Base-by-base conservation (phyloP, 768 basidiomycete species). In the Butyriboletus loyo region DNA sequence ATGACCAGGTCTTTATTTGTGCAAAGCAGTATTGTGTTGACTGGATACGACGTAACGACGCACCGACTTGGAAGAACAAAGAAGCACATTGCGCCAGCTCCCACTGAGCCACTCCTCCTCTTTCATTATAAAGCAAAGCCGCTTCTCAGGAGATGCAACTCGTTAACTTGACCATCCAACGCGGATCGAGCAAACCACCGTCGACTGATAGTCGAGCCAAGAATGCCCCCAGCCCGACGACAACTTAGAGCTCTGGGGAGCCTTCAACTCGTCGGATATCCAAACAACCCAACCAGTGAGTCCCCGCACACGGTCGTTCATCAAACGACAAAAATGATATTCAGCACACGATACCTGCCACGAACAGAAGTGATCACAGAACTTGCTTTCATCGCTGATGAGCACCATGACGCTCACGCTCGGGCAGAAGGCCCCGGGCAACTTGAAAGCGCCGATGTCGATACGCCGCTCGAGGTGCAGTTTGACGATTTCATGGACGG, bases 401-500 rank as follows among this genome's bases (percentile, higher is more conserved):
- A 43, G 24, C 58, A 38, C n/a, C n/a, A n/a, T n/a, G n/a, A n/a
- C 19, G 46, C 17, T 14, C 52, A 51, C 10, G 27, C 14, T 25
- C 42, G 10, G 34, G 34, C 3, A 8, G 50, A 47, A 6, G 32
- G 28, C 1, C n/a, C n/a, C n/a, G 19, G 13, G 14, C 46, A 38
- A 19, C n/a, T 17, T 10, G 35, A 7, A 25, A 11, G 19, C 14
- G n/a, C n/a, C n/a, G 40, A 46, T 15, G 9, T 43, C 31, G 50
- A 50, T 22, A 28, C 32, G 13, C 63, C 63, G 13, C 44, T 66
- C n/a, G 60, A 63, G 32, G 56, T 66, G 46, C 48, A 49, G 37
- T 66, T 66, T 5, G 28, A 58, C n/a, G 66, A 67, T 28, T 65
- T 66, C 49, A 58, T 66, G 63, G 48, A 57, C 5, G 63, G 65